Evolutionary conservation across 2,329 filamentous ascomycete species (phyloP), one percentile per base, ranked within the genome.

Genomic region (Colletotrichum sp.): DNA sequence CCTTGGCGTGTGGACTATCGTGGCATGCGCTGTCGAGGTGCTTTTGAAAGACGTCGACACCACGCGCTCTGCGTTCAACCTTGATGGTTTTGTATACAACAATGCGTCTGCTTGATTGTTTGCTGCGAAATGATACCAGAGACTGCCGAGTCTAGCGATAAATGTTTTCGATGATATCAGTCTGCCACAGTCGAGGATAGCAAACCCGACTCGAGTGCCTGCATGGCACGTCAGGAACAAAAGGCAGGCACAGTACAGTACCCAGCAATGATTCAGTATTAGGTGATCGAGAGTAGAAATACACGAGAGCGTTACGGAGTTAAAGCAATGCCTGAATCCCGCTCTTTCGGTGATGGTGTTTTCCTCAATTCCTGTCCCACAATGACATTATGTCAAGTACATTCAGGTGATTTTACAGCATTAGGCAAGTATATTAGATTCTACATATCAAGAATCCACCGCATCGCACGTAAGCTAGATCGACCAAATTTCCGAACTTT

Each of bases 21-120:
- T 75, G 3, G 78, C 70, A 2, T 78, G 75, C 52, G 75, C 78
- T 4, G 72, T 81, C 12, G 80, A 80, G 64, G 79, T 79, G n/a
- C 67, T 78, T 18, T 49, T 74, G 9, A 76, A 71, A 6, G 70
- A 74, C 5, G 60, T 67, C 4, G 59, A 63, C 2, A 63, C 44
- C 15, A 44, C 21, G 32, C 16, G 28, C 4, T 12, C 16, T 26
- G 9, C 68, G 2, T n/a, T 70, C n/a, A 34, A 63, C n/a, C 32
- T 63, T 4, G 59, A 63, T 32, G 59, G 59, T 9, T 63, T 32
- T 32, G 32, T 63, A 32, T 18, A 63, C 24, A 36, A 12, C 28
- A 63, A 63, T 21, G 59, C 59, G 30, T 64, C 62, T 26, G 34
- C 21, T 64, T 64, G 62, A 64, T 24, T 30, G n/a, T 30, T 30